A percentile compares a stretch with the other conserved stretches of the same genome.
Evolutionary conservation across 2,329 filamentous ascomycete species (phyloP).

Genomic region (Elsinoe ampelina): DNA sequence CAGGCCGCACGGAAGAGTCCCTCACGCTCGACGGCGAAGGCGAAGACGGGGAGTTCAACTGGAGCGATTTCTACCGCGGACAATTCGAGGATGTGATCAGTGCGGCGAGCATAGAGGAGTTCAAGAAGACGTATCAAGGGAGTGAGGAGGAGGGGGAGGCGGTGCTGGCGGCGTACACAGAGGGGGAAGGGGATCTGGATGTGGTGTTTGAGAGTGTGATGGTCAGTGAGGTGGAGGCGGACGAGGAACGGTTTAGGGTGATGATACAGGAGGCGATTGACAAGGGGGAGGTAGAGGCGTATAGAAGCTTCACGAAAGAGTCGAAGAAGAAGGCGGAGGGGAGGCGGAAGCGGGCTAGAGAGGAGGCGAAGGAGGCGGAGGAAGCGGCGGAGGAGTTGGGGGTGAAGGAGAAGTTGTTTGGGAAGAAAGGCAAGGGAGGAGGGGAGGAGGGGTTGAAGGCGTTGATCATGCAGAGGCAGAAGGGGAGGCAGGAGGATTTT

Average conservation of each 20-base stretch:
- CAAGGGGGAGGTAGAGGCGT: slow-evolving; percentile 55
- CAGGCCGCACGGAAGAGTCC: slow-evolving; percentile 78
- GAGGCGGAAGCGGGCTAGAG: slow-evolving; percentile 49
- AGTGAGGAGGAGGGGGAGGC: slow-evolving; percentile 78
- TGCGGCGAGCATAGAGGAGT: slow-evolving; percentile 59
- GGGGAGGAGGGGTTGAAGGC: slow-evolving; percentile 51
- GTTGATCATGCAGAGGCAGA: slow-evolving; percentile 63
- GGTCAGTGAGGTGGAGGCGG: slow-evolving; percentile 71
- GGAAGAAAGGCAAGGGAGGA: slow-evolving; percentile 28
- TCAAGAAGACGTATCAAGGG: slow-evolving; percentile 70
- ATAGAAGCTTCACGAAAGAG: slow-evolving; percentile 63
- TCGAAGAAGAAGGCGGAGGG: slow-evolving; percentile 35
- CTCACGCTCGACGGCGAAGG: slow-evolving; percentile 56
- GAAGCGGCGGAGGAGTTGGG: slow-evolving; percentile 67
- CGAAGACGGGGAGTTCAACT: slow-evolving; percentile 68
- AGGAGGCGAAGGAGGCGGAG: slow-evolving; percentile 64
- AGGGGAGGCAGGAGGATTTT: slow-evolving; percentile 52
- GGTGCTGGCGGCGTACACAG: slow-evolving; percentile 65
- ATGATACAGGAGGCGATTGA: slow-evolving; percentile 77
- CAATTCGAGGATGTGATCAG: slow-evolving; percentile 74
- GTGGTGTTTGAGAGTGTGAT: slow-evolving; percentile 73
- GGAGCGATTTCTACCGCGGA: slow-evolving; percentile 78
- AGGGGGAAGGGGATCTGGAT: slow-evolving; percentile 65
- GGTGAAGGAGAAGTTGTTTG: slow-evolving; percentile 61
- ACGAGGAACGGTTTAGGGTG: slow-evolving; percentile 72